Base-by-base conservation (phyloP, 2,329 filamentous ascomycete species). In the Boeremia exigua region DNA sequence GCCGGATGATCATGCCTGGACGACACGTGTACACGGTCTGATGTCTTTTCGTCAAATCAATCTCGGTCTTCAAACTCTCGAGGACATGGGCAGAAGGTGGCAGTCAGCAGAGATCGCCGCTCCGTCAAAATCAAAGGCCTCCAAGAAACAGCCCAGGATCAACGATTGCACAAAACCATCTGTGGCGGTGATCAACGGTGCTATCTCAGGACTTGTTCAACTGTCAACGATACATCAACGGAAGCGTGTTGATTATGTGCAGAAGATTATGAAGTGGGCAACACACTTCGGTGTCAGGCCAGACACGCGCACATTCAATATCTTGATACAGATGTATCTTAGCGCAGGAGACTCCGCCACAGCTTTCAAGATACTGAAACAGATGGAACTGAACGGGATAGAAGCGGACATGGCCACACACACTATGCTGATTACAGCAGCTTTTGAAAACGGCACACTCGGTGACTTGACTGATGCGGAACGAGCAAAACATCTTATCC, bases 1-100 rank as follows among this genome's bases (percentile, higher is more conserved):
- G 60, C 85, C 91, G 4, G 90, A 94, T 71, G 73, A 74, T 6
- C 68, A 80, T 49, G 85, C 87, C 34, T 95, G 91, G 91, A 88
- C 86, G 8, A 85, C 86, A 12, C 83, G 88, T 25, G 84, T 95
- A 38, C 82, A 85, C 25, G 86, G 86, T 0, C 79, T 92, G 10
- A 84, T 92, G 52, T 79, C 81, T 36, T 76, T 81, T 40, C 81
- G 82, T 29, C 78, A 82, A 56, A 64, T 81, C 6, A 77, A 84
- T 27, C 78, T 78, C 15, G 90, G 84, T n/a, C 75, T 95, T 11
- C 68, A 75, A 32, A 87, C 87, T 3, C 77, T 94, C 37, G 80
- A 85, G 32, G 84, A 91, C 60, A 88, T 94, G 86, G 81, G 83
- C 34, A 76, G 73, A 11, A 67, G 79, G 4, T 93, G 89, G 89